Evolutionary conservation across 805 yeast species (phyloP).

Genomic region (Cyberlindnera meyerae): DNA sequence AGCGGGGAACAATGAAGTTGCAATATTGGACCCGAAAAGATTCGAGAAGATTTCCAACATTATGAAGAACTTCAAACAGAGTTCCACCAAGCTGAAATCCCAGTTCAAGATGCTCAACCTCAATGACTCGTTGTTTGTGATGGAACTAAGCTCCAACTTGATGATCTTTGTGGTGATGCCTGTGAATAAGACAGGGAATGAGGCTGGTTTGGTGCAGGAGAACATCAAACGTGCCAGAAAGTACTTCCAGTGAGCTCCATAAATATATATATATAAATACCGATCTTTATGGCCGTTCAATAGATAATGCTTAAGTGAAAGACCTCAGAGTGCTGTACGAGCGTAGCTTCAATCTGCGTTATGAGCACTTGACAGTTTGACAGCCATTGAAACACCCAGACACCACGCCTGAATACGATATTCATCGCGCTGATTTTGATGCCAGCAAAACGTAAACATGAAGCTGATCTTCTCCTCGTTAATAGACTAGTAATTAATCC

Average conservation of each 20-base stretch:
- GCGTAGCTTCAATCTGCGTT: too few species aligned
- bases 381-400: slow-evolving; percentile 39
- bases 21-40: slow-evolving; percentile 82
- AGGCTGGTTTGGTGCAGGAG: slow-evolving; percentile 44
- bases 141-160: slow-evolving; percentile 54
- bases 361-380: too few species aligned
- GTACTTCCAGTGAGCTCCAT: slow-evolving; percentile 38
- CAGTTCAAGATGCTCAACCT: slow-evolving; percentile 75
- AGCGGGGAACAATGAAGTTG: slow-evolving; percentile 10
- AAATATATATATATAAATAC: too few species aligned
- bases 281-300: slow-evolving; percentile 30
- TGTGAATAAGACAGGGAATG: slow-evolving; percentile 30
- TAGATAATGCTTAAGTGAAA: slow-evolving; percentile 39
- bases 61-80: slow-evolving; percentile 90
- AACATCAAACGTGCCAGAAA: slow-evolving; percentile 53
- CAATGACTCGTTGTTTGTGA: slow-evolving; percentile 50
- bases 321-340: too few species aligned
- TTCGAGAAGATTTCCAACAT: slow-evolving; percentile 92
- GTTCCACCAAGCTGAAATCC: slow-evolving; percentile 80
- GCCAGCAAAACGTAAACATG: too few species aligned
- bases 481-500: too few species aligned
- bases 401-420: too few species aligned
- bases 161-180: slow-evolving; percentile 58
- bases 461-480: too few species aligned
- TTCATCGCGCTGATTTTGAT: too few species aligned